Base-by-base conservation (phyloP, 2,329 filamentous ascomycete species). In the Pseudogymnoascus sp. region DNA sequence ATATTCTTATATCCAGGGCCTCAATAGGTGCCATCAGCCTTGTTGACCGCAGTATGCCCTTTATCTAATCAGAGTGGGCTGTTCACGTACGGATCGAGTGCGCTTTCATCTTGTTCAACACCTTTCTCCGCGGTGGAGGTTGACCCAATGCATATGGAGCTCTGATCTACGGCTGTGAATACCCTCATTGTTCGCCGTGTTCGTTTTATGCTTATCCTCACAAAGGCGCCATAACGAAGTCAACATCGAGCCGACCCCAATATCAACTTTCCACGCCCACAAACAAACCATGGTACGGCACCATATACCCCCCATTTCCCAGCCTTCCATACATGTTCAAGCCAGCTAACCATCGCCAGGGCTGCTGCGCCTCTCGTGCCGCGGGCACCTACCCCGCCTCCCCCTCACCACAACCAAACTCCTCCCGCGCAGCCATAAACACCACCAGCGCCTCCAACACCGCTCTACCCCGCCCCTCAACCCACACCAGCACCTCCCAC, bases 391-490 rank as follows among this genome's bases (percentile, higher is more conserved):
- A 56, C 28, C 49, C 49, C 49, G n/a, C 25, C 9, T 21, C 28
- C 28, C 49, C 49, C 25, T 56, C 49, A 8, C 28, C 49, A 3
- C 49, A 56, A 8, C 28, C 49, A 8, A 56, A 56, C 28, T 56
- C 28, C 28, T 56, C 49, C 7, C 49, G 16, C 5, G 49, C 49
- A 34, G 49, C 49, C 11, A 56, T 56, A 56, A 56, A 56, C 28
- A 34, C 25, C 25, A 21, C 25, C 25, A 34, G 67, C n/a, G 65
- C 66, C 16, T 70, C 68, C 11, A 66, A 70, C 38, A 63, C 67
- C 16, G 65, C 60, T 11, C 18, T 61, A 23, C 63, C 66, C 69
- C 46, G 67, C 59, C 63, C 69, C 62, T 67, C 67, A 63, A 68
- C 71, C 67, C 42, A 63, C 65, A 12, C 63, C 1, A 62, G 16